Evolutionary conservation across 768 basidiomycete species (phyloP), one percentile per base, ranked within the genome.

Genomic region (Megacollybia marginata): DNA sequence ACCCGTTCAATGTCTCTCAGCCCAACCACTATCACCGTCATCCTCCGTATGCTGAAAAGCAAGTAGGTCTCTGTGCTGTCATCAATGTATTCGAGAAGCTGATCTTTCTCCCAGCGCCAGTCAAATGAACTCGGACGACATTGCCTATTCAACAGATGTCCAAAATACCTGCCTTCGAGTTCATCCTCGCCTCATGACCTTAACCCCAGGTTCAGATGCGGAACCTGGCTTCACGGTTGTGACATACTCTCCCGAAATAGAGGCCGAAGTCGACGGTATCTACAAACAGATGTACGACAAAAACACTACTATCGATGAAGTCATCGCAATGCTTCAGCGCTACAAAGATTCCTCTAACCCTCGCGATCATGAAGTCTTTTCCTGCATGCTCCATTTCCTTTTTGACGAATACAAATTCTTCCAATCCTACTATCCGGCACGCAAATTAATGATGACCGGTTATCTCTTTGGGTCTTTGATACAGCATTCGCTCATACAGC

Each of bases 391-490:
- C 46, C 94, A 97, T 71, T 95, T 96, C 75, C 80, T 99, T 42
- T 97, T 99, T 69, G 96, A 98, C 80, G 96, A 99, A 70, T 96
- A 96, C 82, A 94, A 93, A 61, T 99, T 97, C 75, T 96, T 98
- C 81, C 92, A 95, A 62, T 87, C 88, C 36, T 96, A 87, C 68
- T 92, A 92, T 60, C 96, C 96, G 20, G 76, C 88, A 35, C 88
- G 93, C 55, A 92, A 98, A 69, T 77, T 98, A 43, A 83, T 85
- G 47, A 92, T 98, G 83, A 98, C 96, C 7, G 96, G 90, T 44
- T 87, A 92, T 61, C 79, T 99, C 28, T 98, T 98, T 55, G 96
- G 96, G 33, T 93, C 92, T 31, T 79, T 99, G 59, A 96, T 99
- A 56, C 90, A 96, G 56, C 82, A 88, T 61, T 84, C 91, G 58